Percentiles rank a stretch among this genome's conserved stretches.
Evolutionary conservation across 257 asterid genomes (phyloP).

Genomic region (Eustoma russellianum): DNA sequence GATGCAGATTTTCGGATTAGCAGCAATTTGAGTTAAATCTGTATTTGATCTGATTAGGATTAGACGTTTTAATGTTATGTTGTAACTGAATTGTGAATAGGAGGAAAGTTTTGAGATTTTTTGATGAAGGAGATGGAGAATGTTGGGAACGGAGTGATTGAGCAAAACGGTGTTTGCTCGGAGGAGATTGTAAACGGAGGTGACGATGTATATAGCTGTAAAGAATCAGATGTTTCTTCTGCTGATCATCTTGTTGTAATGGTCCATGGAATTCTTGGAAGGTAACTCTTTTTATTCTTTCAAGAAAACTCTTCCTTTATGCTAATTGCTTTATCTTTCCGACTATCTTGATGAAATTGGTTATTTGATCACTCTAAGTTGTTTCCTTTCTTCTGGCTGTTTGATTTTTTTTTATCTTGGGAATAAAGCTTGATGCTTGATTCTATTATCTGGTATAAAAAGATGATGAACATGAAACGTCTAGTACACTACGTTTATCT

Average conservation of each 20-base stretch:
- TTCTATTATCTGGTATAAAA: no score
- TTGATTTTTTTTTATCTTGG: no score
- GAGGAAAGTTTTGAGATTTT: not conserved
- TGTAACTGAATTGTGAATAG: not conserved
- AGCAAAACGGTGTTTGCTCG: slow-evolving; percentile 36
- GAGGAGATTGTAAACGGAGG: slow-evolving; percentile 54
- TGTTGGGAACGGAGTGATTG: slow-evolving; percentile 35
- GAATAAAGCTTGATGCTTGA: no score
- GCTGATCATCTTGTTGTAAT: slow-evolving; percentile 94
- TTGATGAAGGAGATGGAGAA: not conserved
- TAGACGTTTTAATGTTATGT: not conserved
- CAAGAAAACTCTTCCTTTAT: no score
- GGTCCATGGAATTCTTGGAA: slow-evolving; percentile 98
- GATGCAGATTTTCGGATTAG: not conserved
- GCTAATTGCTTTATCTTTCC: no score
- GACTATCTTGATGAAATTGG: no score
- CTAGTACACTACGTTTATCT: not conserved
- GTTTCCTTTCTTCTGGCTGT: no score
- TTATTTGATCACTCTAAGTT: no score
- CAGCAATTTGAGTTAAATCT: not conserved
- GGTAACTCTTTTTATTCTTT: slow-evolving; percentile 26
- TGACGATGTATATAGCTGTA: slow-evolving; percentile 60
- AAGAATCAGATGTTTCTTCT: slow-evolving; percentile 42
- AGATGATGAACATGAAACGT: no score
- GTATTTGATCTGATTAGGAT: not conserved